These are phyloP conservation scores for Hebeloma cylindrosporum DNA, from an alignment of 768 basidiomycete genomes.

Conservation along the genomic window DNA sequence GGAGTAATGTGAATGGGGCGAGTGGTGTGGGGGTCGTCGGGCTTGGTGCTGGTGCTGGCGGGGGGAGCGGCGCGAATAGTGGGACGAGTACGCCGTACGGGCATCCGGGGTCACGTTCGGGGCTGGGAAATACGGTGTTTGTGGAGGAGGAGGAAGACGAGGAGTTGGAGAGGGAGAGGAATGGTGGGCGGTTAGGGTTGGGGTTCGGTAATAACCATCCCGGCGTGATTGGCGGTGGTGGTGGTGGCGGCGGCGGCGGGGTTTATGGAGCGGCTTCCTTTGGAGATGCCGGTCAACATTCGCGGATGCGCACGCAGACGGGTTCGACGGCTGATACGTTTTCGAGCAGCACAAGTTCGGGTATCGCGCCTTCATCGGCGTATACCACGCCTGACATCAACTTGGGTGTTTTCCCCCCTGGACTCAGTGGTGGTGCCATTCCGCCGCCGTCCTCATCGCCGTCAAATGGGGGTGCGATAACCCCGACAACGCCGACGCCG, in stretches of 20 bases:
- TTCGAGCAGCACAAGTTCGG: conserved; percentile 29
- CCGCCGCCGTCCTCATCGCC: too few species aligned
- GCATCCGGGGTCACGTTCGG: conserved; percentile 51
- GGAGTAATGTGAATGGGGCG: conserved; percentile 58
- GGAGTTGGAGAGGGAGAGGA: conserved; percentile 54
- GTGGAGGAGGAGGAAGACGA: conserved; percentile 82
- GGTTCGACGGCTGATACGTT: conserved; percentile 40
- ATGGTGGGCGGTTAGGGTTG: conserved; percentile 20
- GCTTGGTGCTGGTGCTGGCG: conserved; percentile 17
- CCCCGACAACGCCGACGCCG: conserved; percentile 54
- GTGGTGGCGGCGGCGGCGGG: conserved; percentile 25
- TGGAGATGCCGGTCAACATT: conserved; percentile 33
- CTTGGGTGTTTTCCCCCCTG: conserved; percentile 24
- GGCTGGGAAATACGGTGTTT: conserved; percentile 45
- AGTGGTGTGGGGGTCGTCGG: conserved; percentile 20
- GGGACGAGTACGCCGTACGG: conserved; percentile 70
- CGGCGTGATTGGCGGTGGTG: conserved; percentile 14
- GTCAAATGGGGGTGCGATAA: conserved; percentile 30
- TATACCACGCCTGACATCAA: conserved; percentile 67
- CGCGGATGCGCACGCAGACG: conserved; percentile 57
- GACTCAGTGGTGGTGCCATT: conserved; percentile 32
- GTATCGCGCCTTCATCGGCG: conserved; percentile 39
- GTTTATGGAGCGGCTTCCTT: conserved; percentile 37
- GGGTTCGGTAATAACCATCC: conserved; percentile 3
- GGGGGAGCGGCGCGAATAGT: conserved; percentile 55